Conservation (phyloP, 192 early-diverging fungal genomes). For the Mortierella hygrophila region DNA sequence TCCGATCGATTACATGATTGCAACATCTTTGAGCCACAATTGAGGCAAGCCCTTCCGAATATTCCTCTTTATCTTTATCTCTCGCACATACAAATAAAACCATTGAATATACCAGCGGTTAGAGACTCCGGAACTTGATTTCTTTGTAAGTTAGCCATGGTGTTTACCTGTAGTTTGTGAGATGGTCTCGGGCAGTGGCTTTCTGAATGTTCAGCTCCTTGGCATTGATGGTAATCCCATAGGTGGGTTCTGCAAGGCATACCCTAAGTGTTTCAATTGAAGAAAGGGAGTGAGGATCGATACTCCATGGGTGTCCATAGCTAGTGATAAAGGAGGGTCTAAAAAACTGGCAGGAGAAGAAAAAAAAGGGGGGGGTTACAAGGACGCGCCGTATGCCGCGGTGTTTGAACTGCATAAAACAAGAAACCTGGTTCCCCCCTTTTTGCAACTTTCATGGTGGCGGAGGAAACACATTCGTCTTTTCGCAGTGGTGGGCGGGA, state of each 20-base stretch:
- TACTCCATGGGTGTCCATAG: not conserved
- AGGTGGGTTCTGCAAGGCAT: conserved; percentile 64
- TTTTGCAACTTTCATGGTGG: too few relatives aligned
- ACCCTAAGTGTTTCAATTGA: conserved; percentile 32
- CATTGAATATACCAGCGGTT: not conserved
- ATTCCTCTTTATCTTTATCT: not conserved
- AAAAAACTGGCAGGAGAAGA: not conserved
- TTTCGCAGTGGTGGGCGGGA: not conserved
- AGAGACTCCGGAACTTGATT: too few relatives aligned
- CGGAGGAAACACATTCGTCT: not conserved
- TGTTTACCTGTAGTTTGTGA: conserved; percentile 40
- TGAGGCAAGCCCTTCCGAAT: not conserved
- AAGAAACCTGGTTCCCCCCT: not conserved
- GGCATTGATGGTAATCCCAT: conserved; percentile 66
- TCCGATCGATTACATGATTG: not conserved
- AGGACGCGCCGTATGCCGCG: not conserved
- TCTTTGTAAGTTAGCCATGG: not conserved
- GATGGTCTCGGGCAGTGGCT: conserved; percentile 36
- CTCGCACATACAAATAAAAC: not conserved
- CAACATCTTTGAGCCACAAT: not conserved
- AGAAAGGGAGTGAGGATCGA: not conserved
- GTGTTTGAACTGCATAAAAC: conserved; percentile 1
- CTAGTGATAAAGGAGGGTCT: too few relatives aligned
- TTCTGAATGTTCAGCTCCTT: conserved; percentile 71
- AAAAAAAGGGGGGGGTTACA: not conserved